A percentile compares a stretch with the other conserved stretches of the same genome.
Evolutionary conservation across 495 filamentous ascomycete genomes (phyloP).

Genomic region (Pyrenula massariospora): DNA sequence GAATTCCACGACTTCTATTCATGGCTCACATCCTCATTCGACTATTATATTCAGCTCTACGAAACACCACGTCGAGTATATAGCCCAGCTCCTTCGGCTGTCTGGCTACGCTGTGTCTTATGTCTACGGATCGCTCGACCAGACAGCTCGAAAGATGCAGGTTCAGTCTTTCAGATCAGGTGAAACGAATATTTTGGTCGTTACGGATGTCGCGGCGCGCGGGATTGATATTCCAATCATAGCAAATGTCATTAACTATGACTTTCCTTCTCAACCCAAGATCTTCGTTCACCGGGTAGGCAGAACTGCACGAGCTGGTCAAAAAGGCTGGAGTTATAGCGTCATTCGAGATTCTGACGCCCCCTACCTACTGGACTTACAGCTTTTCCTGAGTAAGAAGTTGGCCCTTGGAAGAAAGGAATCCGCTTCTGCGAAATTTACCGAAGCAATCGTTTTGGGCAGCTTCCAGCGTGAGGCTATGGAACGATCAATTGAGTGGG

Average conservation of each 20-base stretch:
- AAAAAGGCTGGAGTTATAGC: conserved; percentile 88
- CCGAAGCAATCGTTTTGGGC: conserved; percentile 72
- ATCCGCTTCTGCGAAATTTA: conserved; percentile 49
- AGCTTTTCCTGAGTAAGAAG: conserved; percentile 78
- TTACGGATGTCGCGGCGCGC: conserved; percentile 92
- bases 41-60: conserved; percentile 92
- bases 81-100: conserved; percentile 56
- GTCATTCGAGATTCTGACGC: conserved; percentile 74
- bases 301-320: conserved; percentile 85
- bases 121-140: conserved; percentile 86
- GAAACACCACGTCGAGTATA: conserved; percentile 96
- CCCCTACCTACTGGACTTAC: conserved; percentile 87
- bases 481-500: conserved; percentile 64
- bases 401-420: conserved; percentile 53
- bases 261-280: conserved; percentile 94
- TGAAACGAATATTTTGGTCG: conserved; percentile 81
- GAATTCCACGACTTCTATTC: conserved; percentile 32
- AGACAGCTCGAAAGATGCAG: conserved; percentile 81
- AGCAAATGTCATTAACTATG: conserved; percentile 97
- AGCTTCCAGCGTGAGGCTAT: conserved; percentile 55
- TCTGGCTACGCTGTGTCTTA: conserved; percentile 84
- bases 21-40: conserved; percentile 57
- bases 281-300: conserved; percentile 95
- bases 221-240: conserved; percentile 96
- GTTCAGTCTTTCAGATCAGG: conserved; percentile 80